Evolutionary conservation across 352 stramenopile species (phyloP), one percentile per base, ranked within the genome.

Genomic region (Globisporangium heterothallicum): DNA sequence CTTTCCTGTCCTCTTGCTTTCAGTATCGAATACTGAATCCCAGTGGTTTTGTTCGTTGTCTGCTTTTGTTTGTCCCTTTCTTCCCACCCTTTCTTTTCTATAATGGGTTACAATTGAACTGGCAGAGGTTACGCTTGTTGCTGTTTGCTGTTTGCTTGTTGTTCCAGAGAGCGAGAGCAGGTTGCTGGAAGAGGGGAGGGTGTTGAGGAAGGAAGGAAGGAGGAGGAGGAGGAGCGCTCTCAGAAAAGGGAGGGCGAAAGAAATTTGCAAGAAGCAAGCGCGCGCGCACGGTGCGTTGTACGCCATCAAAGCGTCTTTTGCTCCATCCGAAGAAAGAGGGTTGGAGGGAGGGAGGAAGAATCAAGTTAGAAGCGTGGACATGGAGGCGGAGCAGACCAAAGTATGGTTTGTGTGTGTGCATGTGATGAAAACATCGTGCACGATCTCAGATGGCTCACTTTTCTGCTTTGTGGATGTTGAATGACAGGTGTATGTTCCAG

Each of bases 401-500:
- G 53, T 59, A 21, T 44, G 44, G 14, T 48, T 35, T 30, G 19
- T 40, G n/a, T 40, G 21, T 26, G 21, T 43, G 29, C 29, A 6
- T 34, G 29, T 26, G 27, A 9, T 54, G 34, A 38, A 51, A 29
- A 25, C 32, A 54, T 47, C 14, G 30, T n/a, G 29, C 42, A 24
- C 21, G 4, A 3, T 42, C 30, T 13, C 46, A 43, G 13, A 45
- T 53, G 47, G 32, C 32, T 53, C 32, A 42, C 34, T 45, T 34
- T 26, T 43, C 7, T 55, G n/a, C 18, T 46, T 44, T 40, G 24
- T 36, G 30, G 12, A 25, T 41, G 42, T 6, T 9, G 24, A 40
- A 18, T 10, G 26, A 25, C 68, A 94, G 81, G 74, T 94, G 49
- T 94, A 94, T 69, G 80, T 94, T 42, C 78, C 78, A 6, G 80